Evolutionary conservation across 805 yeast genomes (phyloP), one percentile per base, ranked within the genome.

Genomic region (Kodamaea leandrae): DNA sequence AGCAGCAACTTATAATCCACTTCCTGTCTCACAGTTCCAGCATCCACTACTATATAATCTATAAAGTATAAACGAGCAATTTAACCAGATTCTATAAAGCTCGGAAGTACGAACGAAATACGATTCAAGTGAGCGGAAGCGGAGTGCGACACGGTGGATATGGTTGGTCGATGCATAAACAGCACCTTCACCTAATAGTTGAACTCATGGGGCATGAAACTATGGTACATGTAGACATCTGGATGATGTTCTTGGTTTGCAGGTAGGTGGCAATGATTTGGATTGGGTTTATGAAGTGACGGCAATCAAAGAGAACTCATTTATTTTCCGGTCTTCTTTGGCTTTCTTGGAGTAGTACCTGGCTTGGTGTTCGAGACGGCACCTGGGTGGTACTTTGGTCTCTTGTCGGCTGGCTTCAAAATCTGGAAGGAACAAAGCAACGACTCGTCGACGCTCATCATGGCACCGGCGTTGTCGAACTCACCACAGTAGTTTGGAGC

Each of bases 401-500:
- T 88, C 78, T 91, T 91, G 65, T 93, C 98, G 39, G 99, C 97
- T 21, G 99, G 99, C 68, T 93, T 93, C 64, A 91, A 79, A 58
- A 91, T 93, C 67, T 86, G 93, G 81, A 91, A 91, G 13, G 97
- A 90, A 73, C 99, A 91, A 57, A 91, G 75, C 58, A 91, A 77
- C 65, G 91, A 83, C 70, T 93, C 98, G 66, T 93, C 98, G 43
- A 91, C 98, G 58, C 95, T 82, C 99, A 91, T 91, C 98, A 93
- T 93, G 30, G 99, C 99, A 60, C 98, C 99, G 2, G 98, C 97
- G 60, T 91, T 91, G 67, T 91, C 99, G 62, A 91, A 91, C 67
- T 93, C 98, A 57, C 99, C 99, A 77, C 98, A 93, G 65, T 90
- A 90, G 68, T 93, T 93, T 54, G 99, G 99, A 43, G 99, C 99